phyloP scores from a whole-genome alignment of 345 rosid genomes.

The Conringia planisiliqua region DNA sequence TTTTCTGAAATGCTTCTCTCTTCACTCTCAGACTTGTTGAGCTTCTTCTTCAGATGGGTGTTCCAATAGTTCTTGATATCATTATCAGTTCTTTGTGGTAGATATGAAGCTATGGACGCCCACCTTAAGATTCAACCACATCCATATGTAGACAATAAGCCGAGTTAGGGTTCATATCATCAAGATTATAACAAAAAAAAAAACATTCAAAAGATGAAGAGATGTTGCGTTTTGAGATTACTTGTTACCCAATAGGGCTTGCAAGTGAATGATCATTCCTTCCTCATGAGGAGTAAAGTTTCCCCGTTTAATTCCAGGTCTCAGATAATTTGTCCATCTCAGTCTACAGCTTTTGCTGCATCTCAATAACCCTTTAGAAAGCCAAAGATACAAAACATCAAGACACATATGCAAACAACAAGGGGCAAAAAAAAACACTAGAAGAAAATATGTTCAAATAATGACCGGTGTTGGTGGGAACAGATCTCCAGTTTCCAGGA shows the following conservation, averaged over 20 bases:
- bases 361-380: conserved; percentile 61
- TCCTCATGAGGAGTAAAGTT: conserved; percentile 97
- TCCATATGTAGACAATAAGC: neutral
- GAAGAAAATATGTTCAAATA: neutral
- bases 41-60: conserved; percentile 98
- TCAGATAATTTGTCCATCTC: conserved; percentile 99
- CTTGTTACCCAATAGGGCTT: conserved; percentile 99
- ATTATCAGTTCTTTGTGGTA: conserved; percentile 93
- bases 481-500: conserved; percentile 97
- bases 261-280: conserved; percentile 96
- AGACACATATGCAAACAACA: neutral
- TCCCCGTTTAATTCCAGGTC: conserved; percentile 98
- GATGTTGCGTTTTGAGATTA: conserved; percentile 44
- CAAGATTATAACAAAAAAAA: neutral
- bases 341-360: conserved; percentile 99
- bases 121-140: conserved; percentile 49
- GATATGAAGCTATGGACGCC: conserved; percentile 99
- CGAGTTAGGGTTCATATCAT: conserved; percentile 24
- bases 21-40: conserved; percentile 50
- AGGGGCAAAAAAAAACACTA: neutral
- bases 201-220: neutral
- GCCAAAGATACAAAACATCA: conserved; percentile 10
- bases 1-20: conserved; percentile 33
- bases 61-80: conserved; percentile 99
- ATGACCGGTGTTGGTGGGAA: conserved; percentile 88